Evolutionary conservation across 306 rosid species (phyloP).

Genomic region (Sesbania bispinosa): DNA sequence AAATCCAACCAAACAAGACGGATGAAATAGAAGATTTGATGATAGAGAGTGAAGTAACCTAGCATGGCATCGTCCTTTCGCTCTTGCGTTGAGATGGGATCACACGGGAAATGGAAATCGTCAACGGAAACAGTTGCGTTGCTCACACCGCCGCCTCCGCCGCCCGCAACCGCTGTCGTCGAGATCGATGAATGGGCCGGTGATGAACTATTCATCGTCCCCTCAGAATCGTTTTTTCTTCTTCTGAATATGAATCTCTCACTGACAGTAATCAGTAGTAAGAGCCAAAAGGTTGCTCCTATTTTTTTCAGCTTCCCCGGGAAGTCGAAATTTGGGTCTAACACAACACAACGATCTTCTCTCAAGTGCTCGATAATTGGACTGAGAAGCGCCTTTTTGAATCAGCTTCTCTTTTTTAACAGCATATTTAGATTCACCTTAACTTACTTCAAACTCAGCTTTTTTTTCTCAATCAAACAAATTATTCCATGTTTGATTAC

Average conservation of each 20-base stretch:
- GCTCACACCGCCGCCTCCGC: constrained; percentile 51
- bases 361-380: too few species aligned
- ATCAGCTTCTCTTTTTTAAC: too few species aligned
- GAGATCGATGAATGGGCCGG: constrained; percentile 83
- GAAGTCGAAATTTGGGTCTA: background rate
- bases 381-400: too few species aligned
- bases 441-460: too few species aligned
- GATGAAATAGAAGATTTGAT: background rate
- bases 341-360: background rate
- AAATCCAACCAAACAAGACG: background rate
- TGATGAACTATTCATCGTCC: constrained; percentile 63
- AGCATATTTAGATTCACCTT: too few species aligned
- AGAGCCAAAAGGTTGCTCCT: background rate
- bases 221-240: background rate
- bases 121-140: constrained; percentile 54
- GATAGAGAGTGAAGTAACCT: constrained; percentile 36
- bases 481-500: too few species aligned
- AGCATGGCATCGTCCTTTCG: constrained; percentile 79
- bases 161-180: constrained; percentile 64
- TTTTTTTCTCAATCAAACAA: too few species aligned
- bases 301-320: background rate
- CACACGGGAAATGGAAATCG: constrained; percentile 55
- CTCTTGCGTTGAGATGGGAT: constrained; percentile 62
- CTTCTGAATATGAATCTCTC: background rate
- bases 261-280: background rate